A percentile compares a stretch with the other conserved stretches of the same genome.
phyloP scores from a whole-genome alignment of 257 asterid genomes.

The Penstemon newberryi region DNA sequence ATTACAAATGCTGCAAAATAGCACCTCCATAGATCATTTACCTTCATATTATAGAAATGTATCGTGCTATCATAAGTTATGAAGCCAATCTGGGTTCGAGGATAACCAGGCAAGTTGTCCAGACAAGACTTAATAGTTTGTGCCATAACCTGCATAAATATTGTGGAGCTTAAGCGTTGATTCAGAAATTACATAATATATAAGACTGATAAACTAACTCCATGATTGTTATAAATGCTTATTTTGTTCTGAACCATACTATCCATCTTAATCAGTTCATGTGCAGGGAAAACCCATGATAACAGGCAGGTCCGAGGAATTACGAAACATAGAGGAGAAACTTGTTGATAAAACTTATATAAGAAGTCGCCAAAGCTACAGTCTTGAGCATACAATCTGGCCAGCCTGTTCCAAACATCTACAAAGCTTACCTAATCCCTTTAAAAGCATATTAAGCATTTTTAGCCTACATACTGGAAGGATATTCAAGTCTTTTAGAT shows the following conservation, averaged over 20 bases:
- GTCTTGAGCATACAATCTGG: neutral
- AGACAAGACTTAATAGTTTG: conserved; percentile 85
- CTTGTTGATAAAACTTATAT: neutral
- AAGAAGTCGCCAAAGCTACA: conserved; percentile 12
- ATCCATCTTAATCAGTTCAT: conserved; percentile 9
- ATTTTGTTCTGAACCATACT: conserved; percentile 2
- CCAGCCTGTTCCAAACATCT: no score
- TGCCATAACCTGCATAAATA: conserved; percentile 72
- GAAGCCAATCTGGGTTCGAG: conserved; percentile 96
- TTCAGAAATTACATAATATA: conserved; percentile 10
- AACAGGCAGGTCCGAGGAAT: conserved; percentile 13
- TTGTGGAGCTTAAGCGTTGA: conserved; percentile 14
- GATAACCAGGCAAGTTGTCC: conserved; percentile 86
- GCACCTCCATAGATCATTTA: conserved; percentile 32
- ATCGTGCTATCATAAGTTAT: conserved; percentile 93
- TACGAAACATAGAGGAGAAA: conserved; percentile 13
- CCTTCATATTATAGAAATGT: conserved; percentile 98
- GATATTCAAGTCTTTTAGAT: neutral
- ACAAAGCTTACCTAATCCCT: no score
- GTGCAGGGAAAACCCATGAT: conserved; percentile 20
- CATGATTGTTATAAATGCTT: conserved; percentile 9
- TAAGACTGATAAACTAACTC: conserved; percentile 21
- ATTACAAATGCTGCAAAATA: conserved; percentile 26
- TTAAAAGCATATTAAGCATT: neutral
- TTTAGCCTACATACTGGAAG: no score